Evolutionary conservation across 1,139 yeast genomes (phyloP).

Genomic region (Candida sp.): DNA sequence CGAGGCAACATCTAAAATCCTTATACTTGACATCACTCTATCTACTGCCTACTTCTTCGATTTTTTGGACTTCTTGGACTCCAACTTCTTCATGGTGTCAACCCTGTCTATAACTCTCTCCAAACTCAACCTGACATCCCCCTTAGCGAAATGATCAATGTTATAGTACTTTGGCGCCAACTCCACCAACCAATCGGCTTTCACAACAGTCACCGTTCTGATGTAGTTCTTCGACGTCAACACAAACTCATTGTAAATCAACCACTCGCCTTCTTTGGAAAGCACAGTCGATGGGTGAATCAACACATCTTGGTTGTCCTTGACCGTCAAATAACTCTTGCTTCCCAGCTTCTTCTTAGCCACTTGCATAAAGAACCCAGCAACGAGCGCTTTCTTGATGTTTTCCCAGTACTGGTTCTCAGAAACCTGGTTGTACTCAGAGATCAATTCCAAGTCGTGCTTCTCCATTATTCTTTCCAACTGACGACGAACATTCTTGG

Average conservation of each 20-base stretch:
- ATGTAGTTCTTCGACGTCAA: conserved; percentile 92
- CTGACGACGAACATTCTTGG: conserved; percentile 86
- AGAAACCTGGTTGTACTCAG: conserved; percentile 72
- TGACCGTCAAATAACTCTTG: conserved; percentile 81
- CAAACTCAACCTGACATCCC: conserved; percentile 82
- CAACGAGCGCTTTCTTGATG: conserved; percentile 82
- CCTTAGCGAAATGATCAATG: conserved; percentile 73
- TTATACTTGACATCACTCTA: not conserved
- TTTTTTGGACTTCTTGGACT: conserved; percentile 23
- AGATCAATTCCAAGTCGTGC: conserved; percentile 71
- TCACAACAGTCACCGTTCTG: conserved; percentile 90
- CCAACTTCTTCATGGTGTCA: conserved; percentile 43
- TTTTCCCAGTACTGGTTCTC: conserved; percentile 75
- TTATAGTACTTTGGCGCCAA: conserved; percentile 87
- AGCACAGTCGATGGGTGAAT: conserved; percentile 94
- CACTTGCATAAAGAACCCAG: conserved; percentile 99
- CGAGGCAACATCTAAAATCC: not conserved
- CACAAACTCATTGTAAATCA: conserved; percentile 93
- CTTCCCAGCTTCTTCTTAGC: conserved; percentile 84
- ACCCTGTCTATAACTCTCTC: conserved; percentile 66
- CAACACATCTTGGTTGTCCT: conserved; percentile 95
- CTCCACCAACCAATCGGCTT: conserved; percentile 92
- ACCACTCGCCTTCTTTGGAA: conserved; percentile 89
- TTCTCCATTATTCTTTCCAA: conserved; percentile 83
- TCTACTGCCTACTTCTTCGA: not conserved